A percentile compares a stretch with the other conserved stretches of the same genome.
phyloP scores from a whole-genome alignment of 1,284 basidiomycete species.

The Stereum hirsutum region DNA sequence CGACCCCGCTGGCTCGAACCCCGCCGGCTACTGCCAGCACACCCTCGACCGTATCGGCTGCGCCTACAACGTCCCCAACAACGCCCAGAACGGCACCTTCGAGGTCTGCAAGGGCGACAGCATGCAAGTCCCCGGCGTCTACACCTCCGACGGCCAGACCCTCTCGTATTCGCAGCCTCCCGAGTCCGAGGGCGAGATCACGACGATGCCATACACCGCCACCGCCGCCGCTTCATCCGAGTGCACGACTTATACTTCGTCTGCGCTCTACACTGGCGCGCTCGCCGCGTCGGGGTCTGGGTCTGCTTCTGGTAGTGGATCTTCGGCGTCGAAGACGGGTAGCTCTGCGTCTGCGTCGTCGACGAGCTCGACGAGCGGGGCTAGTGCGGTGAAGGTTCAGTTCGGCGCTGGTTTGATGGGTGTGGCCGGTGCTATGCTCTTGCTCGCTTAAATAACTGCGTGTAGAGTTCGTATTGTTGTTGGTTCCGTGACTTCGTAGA shows the following conservation, averaged over 20 bases:
- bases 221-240: constrained; percentile 49
- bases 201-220: constrained; percentile 52
- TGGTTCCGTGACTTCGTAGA: too few relatives aligned
- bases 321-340: background rate
- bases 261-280: constrained; percentile 35
- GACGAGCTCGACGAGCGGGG: background rate
- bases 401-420: background rate
- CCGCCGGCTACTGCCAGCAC: constrained; percentile 54
- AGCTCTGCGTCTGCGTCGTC: background rate
- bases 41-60: constrained; percentile 64
- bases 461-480: too few relatives aligned
- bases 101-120: constrained; percentile 46
- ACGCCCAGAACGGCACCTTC: constrained; percentile 47
- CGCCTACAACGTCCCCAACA: constrained; percentile 61
- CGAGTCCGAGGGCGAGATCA: constrained; percentile 46
- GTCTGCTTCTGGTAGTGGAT: background rate
- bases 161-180: constrained; percentile 51
- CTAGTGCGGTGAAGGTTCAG: background rate
- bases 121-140: constrained; percentile 48
- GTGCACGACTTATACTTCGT: constrained; percentile 48
- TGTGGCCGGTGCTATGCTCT: background rate
- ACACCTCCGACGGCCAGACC: constrained; percentile 34
- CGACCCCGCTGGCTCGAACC: constrained; percentile 44
- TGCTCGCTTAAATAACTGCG: background rate
- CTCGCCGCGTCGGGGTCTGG: background rate